phyloP scores from a whole-genome alignment of 106 monocot genomes.

The Iris macrosiphon region DNA sequence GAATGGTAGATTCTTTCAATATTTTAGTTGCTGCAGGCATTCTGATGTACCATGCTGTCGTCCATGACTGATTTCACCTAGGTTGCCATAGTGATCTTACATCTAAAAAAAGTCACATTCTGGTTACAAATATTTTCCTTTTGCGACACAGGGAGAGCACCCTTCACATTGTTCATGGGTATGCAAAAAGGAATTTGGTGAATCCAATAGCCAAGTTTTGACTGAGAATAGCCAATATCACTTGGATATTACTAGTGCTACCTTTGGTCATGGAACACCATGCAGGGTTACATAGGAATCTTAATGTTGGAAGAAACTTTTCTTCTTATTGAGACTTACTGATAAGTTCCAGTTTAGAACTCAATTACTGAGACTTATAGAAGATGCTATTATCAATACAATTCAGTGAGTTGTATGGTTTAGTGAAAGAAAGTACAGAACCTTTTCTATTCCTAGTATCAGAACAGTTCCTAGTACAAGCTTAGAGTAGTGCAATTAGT shows the following conservation, averaged over 20 bases:
- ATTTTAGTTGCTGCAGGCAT: constrained; percentile 98
- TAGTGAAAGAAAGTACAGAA: too few relatives aligned
- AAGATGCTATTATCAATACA: too few relatives aligned
- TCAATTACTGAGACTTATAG: too few relatives aligned
- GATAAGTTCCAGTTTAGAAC: too few relatives aligned
- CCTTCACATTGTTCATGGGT: constrained; percentile 59
- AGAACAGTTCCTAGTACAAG: too few relatives aligned
- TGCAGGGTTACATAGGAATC: too few relatives aligned
- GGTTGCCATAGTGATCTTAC: constrained; percentile 76
- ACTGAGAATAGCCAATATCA: neutral
- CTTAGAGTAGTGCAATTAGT: too few relatives aligned
- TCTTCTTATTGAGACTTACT: too few relatives aligned
- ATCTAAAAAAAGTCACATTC: constrained; percentile 56
- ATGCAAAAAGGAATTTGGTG: constrained; percentile 45
- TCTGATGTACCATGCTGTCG: constrained; percentile 93
- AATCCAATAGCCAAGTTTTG: constrained; percentile 10
- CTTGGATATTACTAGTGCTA: neutral
- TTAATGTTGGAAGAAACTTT: too few relatives aligned
- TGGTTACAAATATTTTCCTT: constrained; percentile 87
- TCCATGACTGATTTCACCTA: constrained; percentile 24
- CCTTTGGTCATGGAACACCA: neutral
- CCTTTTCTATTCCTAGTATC: too few relatives aligned
- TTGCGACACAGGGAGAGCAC: constrained; percentile 72
- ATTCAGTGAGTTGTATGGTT: too few relatives aligned
- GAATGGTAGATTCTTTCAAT: constrained; percentile 99